Conservation (phyloP, 2,329 filamentous ascomycete species). For the Paraphaeosphaeria minitans region DNA sequence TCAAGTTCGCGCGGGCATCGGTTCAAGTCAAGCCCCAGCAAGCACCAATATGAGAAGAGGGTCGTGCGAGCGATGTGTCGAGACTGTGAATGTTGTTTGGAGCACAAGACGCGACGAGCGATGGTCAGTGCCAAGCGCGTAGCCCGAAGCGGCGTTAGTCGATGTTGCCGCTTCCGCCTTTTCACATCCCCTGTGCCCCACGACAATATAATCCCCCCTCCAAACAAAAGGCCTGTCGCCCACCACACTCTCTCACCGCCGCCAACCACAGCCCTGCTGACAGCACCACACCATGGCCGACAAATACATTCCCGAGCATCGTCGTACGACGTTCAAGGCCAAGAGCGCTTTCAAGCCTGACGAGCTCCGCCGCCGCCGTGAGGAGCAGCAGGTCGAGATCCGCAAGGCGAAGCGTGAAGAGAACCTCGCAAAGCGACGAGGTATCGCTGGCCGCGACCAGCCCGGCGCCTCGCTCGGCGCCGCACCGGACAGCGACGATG, state of each 20-base stretch:
- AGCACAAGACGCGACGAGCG: background rate
- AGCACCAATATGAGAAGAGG: background rate
- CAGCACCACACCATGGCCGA: conserved; percentile 77
- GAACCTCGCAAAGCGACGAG: conserved; percentile 97
- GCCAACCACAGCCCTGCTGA: conserved; percentile 21
- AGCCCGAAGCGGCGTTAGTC: conserved; percentile 14
- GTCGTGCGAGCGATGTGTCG: background rate
- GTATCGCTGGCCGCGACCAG: conserved; percentile 77
- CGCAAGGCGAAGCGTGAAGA: conserved; percentile 98
- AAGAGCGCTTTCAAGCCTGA: conserved; percentile 99
- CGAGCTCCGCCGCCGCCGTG: conserved; percentile 95
- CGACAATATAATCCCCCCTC: conserved; percentile 39
- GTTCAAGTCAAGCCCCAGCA: background rate
- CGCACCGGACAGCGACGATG: conserved; percentile 96
- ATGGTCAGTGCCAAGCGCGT: conserved; percentile 27
- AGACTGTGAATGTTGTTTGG: background rate
- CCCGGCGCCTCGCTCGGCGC: conserved; percentile 83
- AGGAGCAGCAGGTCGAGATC: conserved; percentile 99
- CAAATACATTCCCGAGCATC: conserved; percentile 98
- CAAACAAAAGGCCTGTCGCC: conserved; percentile 37
- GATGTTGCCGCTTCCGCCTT: conserved; percentile 44
- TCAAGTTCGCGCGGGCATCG: background rate
- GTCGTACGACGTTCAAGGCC: conserved; percentile 98
- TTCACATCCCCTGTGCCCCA: conserved; percentile 41
- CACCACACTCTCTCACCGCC: conserved; percentile 21